Base-by-base conservation (phyloP, 176 grass and related monocot genomes). In the Oryza glumipatula region DNA sequence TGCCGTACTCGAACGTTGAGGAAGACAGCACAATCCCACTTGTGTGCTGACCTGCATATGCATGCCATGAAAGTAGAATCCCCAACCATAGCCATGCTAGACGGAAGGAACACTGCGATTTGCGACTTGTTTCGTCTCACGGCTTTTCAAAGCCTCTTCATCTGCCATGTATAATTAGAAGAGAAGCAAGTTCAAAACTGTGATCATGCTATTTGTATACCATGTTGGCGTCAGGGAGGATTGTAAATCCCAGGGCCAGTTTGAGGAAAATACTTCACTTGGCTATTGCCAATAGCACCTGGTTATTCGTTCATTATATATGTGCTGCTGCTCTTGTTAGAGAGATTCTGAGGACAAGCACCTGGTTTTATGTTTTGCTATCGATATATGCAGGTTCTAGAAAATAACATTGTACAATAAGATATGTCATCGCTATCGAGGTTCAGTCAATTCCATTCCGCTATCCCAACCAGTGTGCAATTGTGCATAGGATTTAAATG, bases 1-100 rank as follows among this genome's bases (percentile, higher is more conserved):
- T 93, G 69, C 63, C 65, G 19, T 80, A 85, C 72, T 71, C 81
- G 1, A 15, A 65, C 5, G 51, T 65, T 17, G 65, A 67, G 9
- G 81, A 72, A 45, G 80, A 89, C 47, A 78, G 73, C 1, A 10
- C 30, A 0, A 48, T 47, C 12, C 70, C 89, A 0, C 80, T 91
- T 0, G 65, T 91, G 6, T 74, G 84, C 32, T 89, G 73, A 82
- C 60, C 63, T 11, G 1, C 72, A 0, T 7, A 0, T 10, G 46
- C 24, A 8, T 11, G 48, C 4, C 11, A 19, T 70, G 23, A 19
- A 14, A 54, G 13, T 87, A 26, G 68, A 63, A n/a, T 70, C n/a
- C 21, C 8, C 12, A 8, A 21, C 2, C 12, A 0, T 26, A 23
- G 4, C 54, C 47, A 47, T 22, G 36, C 23, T 76, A 68, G 45